Evolutionary conservation across 345 rosid genomes (phyloP).

Genomic region (Fremontodendron californicum): DNA sequence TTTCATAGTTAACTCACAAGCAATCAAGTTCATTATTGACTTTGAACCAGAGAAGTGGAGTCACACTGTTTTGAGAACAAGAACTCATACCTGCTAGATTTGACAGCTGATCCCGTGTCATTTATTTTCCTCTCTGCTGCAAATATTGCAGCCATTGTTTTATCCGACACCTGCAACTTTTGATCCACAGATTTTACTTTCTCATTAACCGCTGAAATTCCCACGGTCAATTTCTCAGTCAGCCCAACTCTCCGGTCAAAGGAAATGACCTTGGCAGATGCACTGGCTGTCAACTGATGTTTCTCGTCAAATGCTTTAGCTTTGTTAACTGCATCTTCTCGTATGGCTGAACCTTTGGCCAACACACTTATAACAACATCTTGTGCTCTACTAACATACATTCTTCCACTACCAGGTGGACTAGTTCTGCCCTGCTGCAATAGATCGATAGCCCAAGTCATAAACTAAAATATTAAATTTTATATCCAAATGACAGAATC

Average conservation of each 20-base stretch:
- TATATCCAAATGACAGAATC: neutral
- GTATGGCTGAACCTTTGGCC: conserved; percentile 81
- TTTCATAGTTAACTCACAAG: neutral
- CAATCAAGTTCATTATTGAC: neutral
- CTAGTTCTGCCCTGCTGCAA: conserved; percentile 45
- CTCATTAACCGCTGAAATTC: conserved; percentile 83
- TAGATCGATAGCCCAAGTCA: conserved; percentile 6
- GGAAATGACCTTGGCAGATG: conserved; percentile 83
- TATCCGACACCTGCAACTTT: conserved; percentile 86
- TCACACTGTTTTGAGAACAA: neutral
- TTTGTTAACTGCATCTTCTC: conserved; percentile 92
- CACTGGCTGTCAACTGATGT: conserved; percentile 76
- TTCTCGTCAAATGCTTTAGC: conserved; percentile 93
- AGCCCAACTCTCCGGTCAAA: conserved; percentile 81
- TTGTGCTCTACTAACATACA: conserved; percentile 80
- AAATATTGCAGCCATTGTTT: conserved; percentile 95
- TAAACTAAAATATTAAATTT: neutral
- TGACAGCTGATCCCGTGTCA: conserved; percentile 92
- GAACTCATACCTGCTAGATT: conserved; percentile 74
- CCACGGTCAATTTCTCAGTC: conserved; percentile 77
- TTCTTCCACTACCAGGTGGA: conserved; percentile 49
- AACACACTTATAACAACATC: conserved; percentile 73
- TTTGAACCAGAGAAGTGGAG: neutral
- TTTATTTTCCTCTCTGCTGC: conserved; percentile 94
- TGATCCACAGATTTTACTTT: conserved; percentile 95